phyloP scores from a whole-genome alignment of 768 basidiomycete species.

The Suillus brevipes region DNA sequence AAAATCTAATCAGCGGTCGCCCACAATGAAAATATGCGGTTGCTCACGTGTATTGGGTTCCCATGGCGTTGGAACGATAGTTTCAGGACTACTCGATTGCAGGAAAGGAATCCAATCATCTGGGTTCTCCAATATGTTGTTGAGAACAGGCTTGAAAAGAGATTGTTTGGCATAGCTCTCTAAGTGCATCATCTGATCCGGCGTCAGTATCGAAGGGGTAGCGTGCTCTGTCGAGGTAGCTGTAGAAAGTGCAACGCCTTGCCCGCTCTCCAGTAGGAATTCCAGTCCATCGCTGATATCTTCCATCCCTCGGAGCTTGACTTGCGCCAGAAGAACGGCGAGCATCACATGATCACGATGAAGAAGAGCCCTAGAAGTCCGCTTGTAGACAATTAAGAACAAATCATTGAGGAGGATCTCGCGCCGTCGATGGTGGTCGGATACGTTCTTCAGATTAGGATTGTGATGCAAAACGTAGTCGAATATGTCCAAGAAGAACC shows the following conservation, averaged over 20 bases:
- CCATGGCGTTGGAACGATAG: constrained; percentile 75
- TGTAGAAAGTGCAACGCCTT: constrained; percentile 46
- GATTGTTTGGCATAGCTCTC: constrained; percentile 68
- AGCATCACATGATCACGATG: constrained; percentile 91
- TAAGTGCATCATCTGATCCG: constrained; percentile 70
- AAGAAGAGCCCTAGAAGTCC: constrained; percentile 88
- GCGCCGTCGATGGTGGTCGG: constrained; percentile 71
- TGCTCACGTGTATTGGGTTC: constrained; percentile 72
- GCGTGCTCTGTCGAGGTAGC: constrained; percentile 37
- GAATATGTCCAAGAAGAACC: constrained; percentile 98
- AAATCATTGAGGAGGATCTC: constrained; percentile 84
- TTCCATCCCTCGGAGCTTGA: constrained; percentile 78
- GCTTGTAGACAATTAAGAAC: constrained; percentile 83
- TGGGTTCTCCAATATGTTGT: constrained; percentile 59
- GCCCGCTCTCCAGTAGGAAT: constrained; percentile 88
- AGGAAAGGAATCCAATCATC: constrained; percentile 75
- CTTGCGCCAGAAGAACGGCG: constrained; percentile 85
- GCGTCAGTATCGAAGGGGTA: constrained; percentile 50
- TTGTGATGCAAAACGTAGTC: constrained; percentile 92
- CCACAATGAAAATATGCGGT: neutral
- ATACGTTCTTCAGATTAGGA: constrained; percentile 79
- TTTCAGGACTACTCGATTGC: constrained; percentile 64
- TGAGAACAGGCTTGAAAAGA: constrained; percentile 76
- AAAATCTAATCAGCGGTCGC: constrained; percentile 16
- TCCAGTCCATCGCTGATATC: constrained; percentile 86